These are phyloP conservation scores for Silene uniflora DNA, from an alignment of 148 eudicot species.

Conservation along the genomic window DNA sequence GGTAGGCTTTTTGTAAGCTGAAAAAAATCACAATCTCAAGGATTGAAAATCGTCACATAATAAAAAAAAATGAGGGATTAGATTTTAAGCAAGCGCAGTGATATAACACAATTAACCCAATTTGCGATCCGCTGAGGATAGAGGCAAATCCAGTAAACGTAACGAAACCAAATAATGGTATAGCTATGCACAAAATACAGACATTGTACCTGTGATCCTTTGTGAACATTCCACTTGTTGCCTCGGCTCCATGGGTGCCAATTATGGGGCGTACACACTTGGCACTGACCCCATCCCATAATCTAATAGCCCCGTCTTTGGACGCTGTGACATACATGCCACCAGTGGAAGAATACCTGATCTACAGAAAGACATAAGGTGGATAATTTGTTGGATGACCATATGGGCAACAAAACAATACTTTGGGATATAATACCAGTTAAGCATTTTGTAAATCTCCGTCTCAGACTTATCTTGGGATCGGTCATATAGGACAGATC, in stretches of 20 bases:
- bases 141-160: too few species aligned
- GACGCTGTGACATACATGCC: slow-evolving; percentile 89
- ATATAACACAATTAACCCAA: too few species aligned
- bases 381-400: neutral
- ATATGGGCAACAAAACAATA: neutral
- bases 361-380: slow-evolving; percentile 38
- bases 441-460: neutral
- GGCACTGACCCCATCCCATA: slow-evolving; percentile 85
- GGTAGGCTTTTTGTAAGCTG: too few species aligned
- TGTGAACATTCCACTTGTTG: slow-evolving; percentile 65
- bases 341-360: slow-evolving; percentile 73
- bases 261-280: slow-evolving; percentile 59
- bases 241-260: slow-evolving; percentile 77
- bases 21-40: too few species aligned
- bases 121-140: too few species aligned
- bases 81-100: too few species aligned
- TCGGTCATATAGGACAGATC: too few species aligned
- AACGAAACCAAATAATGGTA: neutral
- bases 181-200: neutral
- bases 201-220: slow-evolving; percentile 65
- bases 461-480: too few species aligned
- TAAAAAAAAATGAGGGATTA: too few species aligned
- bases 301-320: slow-evolving; percentile 78
- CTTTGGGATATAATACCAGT: neutral
- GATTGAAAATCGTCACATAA: too few species aligned